phyloP scores from a whole-genome alignment of 2,329 filamentous ascomycete species.

The Myotisia sp. region DNA sequence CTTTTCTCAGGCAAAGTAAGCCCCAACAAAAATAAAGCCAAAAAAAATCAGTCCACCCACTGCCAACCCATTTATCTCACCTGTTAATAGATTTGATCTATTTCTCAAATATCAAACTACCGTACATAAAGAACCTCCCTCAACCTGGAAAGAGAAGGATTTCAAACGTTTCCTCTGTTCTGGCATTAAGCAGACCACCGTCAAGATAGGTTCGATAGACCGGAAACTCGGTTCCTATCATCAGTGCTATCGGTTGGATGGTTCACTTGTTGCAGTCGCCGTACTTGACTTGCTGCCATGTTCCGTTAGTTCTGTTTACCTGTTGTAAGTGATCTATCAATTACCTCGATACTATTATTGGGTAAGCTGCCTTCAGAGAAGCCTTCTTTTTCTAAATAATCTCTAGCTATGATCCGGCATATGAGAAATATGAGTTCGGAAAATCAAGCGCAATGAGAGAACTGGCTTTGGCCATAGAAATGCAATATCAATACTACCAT shows the following conservation, averaged over 20 bases:
- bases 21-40: no score
- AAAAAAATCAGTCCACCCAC: conserved; percentile 6
- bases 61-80: neutral
- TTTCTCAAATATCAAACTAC: conserved; percentile 35
- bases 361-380: neutral
- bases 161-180: conserved; percentile 36
- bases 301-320: conserved; percentile 37
- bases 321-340: conserved; percentile 29
- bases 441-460: conserved; percentile 50
- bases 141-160: conserved; percentile 29
- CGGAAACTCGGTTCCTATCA: conserved; percentile 37
- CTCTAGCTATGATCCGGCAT: conserved; percentile 45
- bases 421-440: conserved; percentile 47
- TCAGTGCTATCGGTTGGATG: conserved; percentile 38
- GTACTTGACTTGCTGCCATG: conserved; percentile 35
- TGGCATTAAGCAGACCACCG: conserved; percentile 28
- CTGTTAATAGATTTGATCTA: conserved; percentile 26
- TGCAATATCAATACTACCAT: conserved; percentile 47
- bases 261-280: conserved; percentile 35
- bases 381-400: neutral
- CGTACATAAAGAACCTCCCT: conserved; percentile 33
- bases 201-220: conserved; percentile 22
- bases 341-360: neutral
- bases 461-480: conserved; percentile 41
- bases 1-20: conserved; percentile 33